Percentiles rank a stretch among this genome's conserved stretches.
phyloP scores from a whole-genome alignment of 768 basidiomycete species.

The Chalciporus pseudorubinellus region DNA sequence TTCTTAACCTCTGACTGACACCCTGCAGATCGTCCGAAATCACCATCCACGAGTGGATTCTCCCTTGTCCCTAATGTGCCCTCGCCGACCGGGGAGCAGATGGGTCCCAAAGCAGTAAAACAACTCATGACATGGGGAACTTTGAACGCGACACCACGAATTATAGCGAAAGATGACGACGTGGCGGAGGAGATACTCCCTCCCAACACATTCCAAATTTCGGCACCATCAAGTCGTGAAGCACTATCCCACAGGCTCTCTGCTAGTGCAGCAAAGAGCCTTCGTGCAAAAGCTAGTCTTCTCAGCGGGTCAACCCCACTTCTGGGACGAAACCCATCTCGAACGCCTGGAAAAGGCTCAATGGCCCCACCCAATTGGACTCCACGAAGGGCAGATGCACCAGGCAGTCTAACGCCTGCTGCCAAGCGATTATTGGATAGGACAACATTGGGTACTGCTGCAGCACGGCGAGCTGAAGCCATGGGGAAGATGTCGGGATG shows the following conservation, averaged over 20 bases:
- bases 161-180: slow-evolving; percentile 67
- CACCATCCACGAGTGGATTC: slow-evolving; percentile 56
- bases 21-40: slow-evolving; percentile 57
- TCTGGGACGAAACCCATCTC: slow-evolving; percentile 31
- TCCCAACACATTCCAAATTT: slow-evolving; percentile 71
- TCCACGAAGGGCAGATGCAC: slow-evolving; percentile 67
- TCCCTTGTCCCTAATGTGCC: slow-evolving; percentile 83
- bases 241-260: slow-evolving; percentile 78
- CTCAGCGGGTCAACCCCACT: slow-evolving; percentile 40
- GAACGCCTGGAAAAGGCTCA: slow-evolving; percentile 36
- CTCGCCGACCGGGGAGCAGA: slow-evolving; percentile 78
- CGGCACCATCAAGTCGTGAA: slow-evolving; percentile 77
- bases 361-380: slow-evolving; percentile 85
- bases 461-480: slow-evolving; percentile 61
- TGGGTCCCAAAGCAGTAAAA: slow-evolving; percentile 81
- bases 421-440: slow-evolving; percentile 72
- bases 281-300: slow-evolving; percentile 73
- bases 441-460: slow-evolving; percentile 63
- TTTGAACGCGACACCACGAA: slow-evolving; percentile 85
- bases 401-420: slow-evolving; percentile 84
- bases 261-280: slow-evolving; percentile 73
- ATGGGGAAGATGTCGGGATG: slow-evolving; percentile 60
- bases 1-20: slow-evolving; percentile 8
- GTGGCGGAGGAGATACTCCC: slow-evolving; percentile 41
- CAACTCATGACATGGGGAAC: slow-evolving; percentile 99